phyloP scores from a whole-genome alignment of 257 asterid species.

The Euphrasia confusa region DNA sequence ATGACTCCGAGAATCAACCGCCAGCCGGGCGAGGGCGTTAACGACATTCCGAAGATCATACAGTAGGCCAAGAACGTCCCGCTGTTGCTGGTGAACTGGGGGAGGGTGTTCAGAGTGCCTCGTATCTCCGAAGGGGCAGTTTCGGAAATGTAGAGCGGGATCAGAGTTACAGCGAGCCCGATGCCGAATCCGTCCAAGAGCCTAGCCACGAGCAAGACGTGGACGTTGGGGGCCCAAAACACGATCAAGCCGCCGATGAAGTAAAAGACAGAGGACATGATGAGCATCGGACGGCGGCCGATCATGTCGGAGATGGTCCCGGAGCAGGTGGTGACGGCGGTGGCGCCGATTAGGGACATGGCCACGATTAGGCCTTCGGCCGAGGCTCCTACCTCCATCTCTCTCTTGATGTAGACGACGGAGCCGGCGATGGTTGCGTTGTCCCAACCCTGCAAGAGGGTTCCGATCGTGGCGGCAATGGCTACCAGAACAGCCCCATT shows the following conservation, averaged over 20 bases:
- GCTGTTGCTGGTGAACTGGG: conserved; percentile 65
- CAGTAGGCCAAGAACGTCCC: conserved; percentile 80
- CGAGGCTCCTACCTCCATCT: conserved; percentile 36
- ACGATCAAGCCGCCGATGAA: conserved; percentile 67
- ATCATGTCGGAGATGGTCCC: conserved; percentile 59
- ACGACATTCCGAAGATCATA: conserved; percentile 70
- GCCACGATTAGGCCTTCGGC: conserved; percentile 78
- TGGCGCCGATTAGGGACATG: conserved; percentile 79
- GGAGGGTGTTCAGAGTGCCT: conserved; percentile 68
- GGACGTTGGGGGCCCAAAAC: conserved; percentile 82
- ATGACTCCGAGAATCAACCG: conserved; percentile 76
- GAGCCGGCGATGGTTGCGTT: conserved; percentile 67
- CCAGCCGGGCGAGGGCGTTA: conserved; percentile 59
- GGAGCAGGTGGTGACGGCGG: conserved; percentile 61
- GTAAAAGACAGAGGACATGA: conserved; percentile 57
- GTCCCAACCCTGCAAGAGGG: conserved; percentile 68
- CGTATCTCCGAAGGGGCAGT: conserved; percentile 85
- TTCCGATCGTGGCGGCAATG: conserved; percentile 54
- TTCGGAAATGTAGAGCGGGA: conserved; percentile 74
- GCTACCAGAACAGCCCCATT: conserved; percentile 55
- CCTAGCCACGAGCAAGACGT: conserved; percentile 61
- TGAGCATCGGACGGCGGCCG: conserved; percentile 84
- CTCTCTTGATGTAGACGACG: conserved; percentile 52
- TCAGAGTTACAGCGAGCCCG: conserved; percentile 69
- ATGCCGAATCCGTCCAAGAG: conserved; percentile 71